Evolutionary conservation across 345 rosid genomes (phyloP), one percentile per base, ranked within the genome.

Genomic region (Brassica incana): DNA sequence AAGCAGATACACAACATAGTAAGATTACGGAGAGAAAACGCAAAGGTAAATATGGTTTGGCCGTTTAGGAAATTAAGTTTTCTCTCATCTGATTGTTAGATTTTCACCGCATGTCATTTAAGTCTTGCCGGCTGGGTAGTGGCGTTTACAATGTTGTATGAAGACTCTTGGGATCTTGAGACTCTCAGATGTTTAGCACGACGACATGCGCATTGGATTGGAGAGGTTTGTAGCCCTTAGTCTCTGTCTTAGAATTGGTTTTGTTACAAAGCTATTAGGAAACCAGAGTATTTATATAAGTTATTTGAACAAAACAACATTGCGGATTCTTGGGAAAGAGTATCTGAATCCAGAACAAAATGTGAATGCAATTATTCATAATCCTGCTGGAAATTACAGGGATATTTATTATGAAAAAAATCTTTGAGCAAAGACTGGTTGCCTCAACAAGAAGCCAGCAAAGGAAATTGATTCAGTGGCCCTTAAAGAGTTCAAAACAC

Each of bases 351-450:
- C 16, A 48, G 16, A 14, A 48, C 16, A 48, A 48, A 52, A 52
- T 52, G 59, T 15, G 60, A 3, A 54, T 15, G 50, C 38, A 64
- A 69, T 64, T 70, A 75, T 80, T 75, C 1, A 14, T 38, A 75
- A 63, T 52, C 79, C 83, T 70, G 68, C 67, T 80, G 12, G 32
- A 30, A 32, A 40, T 75, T 65, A 70, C 76, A 80, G 63, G 72
- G 7, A 70, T 56, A 48, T 30, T 80, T 75, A 80, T 80, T 79
- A 72, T 11, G 4, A 12, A 33, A 52, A 52, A 73, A 73, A 10
- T 15, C 1, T 3, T 68, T 70, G 72, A 69, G 66, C 54, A 69
- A 15, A 64, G 54, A 64, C 48, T 54, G 63, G 67, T 61, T 3
- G 52, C 75, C 74, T 79, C 71, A 68, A 74, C 65, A 69, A 3